Evolutionary conservation across 2,329 filamentous ascomycete species (phyloP).

Genomic region (Penicillium hordei): DNA sequence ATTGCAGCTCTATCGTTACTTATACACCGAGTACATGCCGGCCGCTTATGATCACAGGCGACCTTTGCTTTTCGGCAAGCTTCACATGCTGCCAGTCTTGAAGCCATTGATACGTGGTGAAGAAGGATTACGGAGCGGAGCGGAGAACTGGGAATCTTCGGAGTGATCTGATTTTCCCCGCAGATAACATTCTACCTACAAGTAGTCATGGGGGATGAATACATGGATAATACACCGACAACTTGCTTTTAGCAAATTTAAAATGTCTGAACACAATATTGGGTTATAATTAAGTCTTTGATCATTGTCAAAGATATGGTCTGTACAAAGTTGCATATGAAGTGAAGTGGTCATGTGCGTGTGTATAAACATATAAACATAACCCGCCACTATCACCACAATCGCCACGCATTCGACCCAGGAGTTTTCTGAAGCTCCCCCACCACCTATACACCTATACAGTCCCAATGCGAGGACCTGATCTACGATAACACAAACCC

Average conservation of each 20-base stretch:
- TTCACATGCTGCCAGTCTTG: conserved; percentile 26
- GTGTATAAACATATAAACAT: neutral
- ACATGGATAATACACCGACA: neutral
- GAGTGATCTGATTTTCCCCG: neutral
- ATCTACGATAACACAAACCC: neutral
- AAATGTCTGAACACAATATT: neutral
- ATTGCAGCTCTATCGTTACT: conserved; percentile 16
- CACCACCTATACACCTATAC: conserved; percentile 2
- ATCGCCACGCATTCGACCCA: conserved; percentile 3
- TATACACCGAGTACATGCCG: conserved; percentile 24
- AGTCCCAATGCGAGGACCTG: conserved; percentile 2
- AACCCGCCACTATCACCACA: conserved; percentile 1
- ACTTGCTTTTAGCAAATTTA: neutral
- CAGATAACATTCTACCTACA: neutral
- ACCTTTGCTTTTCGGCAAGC: conserved; percentile 26
- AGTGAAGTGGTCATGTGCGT: conserved; percentile 1
- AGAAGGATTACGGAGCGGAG: conserved; percentile 8
- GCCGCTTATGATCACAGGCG: conserved; percentile 26
- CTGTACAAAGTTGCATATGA: neutral
- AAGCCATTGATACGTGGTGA: conserved; percentile 18
- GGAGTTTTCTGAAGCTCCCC: conserved; percentile 12
- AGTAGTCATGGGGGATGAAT: neutral
- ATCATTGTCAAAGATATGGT: neutral
- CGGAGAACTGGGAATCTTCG: conserved; percentile 19
- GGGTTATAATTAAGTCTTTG: too few relatives aligned